phyloP scores from a whole-genome alignment of 495 filamentous ascomycete genomes.

The Xylaria flabelliformis region DNA sequence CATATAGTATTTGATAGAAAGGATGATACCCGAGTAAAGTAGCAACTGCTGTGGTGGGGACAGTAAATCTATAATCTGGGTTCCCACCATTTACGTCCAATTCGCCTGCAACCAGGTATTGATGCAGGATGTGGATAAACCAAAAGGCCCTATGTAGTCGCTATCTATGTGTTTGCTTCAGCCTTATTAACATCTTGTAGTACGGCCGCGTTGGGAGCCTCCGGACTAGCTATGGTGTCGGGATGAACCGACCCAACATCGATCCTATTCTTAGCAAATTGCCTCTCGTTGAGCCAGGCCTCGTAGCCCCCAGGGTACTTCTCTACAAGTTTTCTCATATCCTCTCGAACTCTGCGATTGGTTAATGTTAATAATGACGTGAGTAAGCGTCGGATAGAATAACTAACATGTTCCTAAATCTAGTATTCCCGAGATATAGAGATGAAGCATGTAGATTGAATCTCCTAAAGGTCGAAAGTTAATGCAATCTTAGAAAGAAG shows the following conservation, averaged over 20 bases:
- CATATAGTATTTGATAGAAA: no score
- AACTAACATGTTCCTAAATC: constrained; percentile 1
- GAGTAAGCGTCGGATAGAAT: neutral
- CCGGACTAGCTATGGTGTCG: neutral
- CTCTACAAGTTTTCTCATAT: neutral
- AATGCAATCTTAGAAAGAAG: neutral
- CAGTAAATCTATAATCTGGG: no score
- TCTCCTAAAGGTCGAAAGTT: neutral
- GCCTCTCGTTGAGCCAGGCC: neutral
- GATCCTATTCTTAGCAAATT: neutral
- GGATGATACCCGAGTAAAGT: no score
- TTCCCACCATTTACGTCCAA: no score
- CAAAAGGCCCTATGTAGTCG: no score
- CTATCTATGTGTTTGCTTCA: no score
- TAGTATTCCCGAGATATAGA: constrained; percentile 2
- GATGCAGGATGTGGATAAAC: no score
- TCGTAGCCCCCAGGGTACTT: constrained; percentile 6
- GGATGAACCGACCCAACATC: neutral
- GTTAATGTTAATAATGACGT: neutral
- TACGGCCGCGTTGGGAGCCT: no score
- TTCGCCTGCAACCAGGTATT: no score
- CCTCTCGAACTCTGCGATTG: constrained; percentile 1
- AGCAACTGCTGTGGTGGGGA: no score
- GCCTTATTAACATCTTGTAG: no score
- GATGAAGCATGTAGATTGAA: constrained; percentile 4